These are phyloP conservation scores for Ajuga chamaepitys DNA, from an alignment of 257 asterid species.

Conservation along the genomic window DNA sequence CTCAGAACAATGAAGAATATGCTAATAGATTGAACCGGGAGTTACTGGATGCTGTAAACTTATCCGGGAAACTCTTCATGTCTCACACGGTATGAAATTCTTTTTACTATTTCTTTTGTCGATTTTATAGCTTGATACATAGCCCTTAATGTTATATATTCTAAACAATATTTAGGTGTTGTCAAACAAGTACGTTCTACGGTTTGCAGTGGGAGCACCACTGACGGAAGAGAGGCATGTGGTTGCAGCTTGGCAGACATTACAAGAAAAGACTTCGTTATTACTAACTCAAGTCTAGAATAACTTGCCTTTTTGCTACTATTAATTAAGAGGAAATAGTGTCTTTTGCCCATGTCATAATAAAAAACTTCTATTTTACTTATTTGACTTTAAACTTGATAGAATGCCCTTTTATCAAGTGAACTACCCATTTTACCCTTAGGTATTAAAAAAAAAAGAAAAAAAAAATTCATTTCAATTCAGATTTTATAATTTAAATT, in stretches of 20 bases:
- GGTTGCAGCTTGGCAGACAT: slow-evolving; percentile 58
- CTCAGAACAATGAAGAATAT: slow-evolving; percentile 23
- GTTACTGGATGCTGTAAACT: slow-evolving; percentile 68
- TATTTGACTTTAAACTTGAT: no score
- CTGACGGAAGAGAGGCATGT: slow-evolving; percentile 79
- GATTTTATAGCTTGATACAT: no score
- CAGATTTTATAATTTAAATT: no score
- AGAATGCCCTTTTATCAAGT: no score
- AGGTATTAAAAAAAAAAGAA: no score
- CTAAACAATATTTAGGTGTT: slow-evolving; percentile 36
- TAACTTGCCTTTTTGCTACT: no score
- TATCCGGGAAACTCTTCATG: slow-evolving; percentile 73
- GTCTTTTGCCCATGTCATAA: no score
- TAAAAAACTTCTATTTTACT: no score
- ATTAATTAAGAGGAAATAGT: no score
- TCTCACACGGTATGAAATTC: slow-evolving; percentile 72
- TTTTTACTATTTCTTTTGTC: no score
- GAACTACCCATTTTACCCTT: no score
- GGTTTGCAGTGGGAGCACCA: slow-evolving; percentile 81
- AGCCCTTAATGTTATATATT: background rate
- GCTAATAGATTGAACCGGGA: slow-evolving; percentile 56
- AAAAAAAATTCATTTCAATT: no score
- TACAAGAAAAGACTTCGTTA: slow-evolving; percentile 61
- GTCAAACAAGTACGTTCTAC: slow-evolving; percentile 44
- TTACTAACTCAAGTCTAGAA: slow-evolving; percentile 18